These are phyloP conservation scores for Bisporella sp. DNA, from an alignment of 2,329 filamentous ascomycete species.

Conservation along the genomic window DNA sequence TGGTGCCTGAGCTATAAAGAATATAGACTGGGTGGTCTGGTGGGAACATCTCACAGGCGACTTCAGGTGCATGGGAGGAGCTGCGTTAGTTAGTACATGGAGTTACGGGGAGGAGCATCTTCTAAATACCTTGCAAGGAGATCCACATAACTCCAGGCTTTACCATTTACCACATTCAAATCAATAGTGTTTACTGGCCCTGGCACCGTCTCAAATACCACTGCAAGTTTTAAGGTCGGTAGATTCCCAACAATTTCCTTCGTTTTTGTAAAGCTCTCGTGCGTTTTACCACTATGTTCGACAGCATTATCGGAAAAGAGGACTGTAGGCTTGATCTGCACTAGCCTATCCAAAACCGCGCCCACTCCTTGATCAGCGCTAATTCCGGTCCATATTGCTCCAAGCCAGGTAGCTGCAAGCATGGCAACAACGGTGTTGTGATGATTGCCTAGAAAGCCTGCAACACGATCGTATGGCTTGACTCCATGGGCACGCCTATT, in stretches of 20 bases:
- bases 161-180: slow-evolving; percentile 26
- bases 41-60: slow-evolving; percentile 40
- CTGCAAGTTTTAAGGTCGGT: slow-evolving; percentile 53
- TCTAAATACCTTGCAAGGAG: slow-evolving; percentile 32
- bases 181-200: slow-evolving; percentile 19
- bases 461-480: slow-evolving; percentile 47
- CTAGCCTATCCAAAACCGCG: slow-evolving; percentile 79
- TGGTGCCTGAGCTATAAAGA: slow-evolving; percentile 89
- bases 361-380: slow-evolving; percentile 89
- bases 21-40: slow-evolving; percentile 91
- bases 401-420: slow-evolving; percentile 74
- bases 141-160: slow-evolving; percentile 31
- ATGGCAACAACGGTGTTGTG: slow-evolving; percentile 81
- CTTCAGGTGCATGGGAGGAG: background rate
- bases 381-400: slow-evolving; percentile 88
- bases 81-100: no score
- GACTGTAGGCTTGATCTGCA: slow-evolving; percentile 70
- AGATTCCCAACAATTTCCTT: slow-evolving; percentile 66
- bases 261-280: slow-evolving; percentile 74
- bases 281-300: slow-evolving; percentile 85
- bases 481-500: slow-evolving; percentile 51
- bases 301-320: slow-evolving; percentile 84
- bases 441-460: slow-evolving; percentile 82
- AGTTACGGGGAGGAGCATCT: no score
- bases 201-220: slow-evolving; percentile 65